Evolutionary conservation across 305 asterid genomes (phyloP).

Genomic region (Fraxinus velutina): DNA sequence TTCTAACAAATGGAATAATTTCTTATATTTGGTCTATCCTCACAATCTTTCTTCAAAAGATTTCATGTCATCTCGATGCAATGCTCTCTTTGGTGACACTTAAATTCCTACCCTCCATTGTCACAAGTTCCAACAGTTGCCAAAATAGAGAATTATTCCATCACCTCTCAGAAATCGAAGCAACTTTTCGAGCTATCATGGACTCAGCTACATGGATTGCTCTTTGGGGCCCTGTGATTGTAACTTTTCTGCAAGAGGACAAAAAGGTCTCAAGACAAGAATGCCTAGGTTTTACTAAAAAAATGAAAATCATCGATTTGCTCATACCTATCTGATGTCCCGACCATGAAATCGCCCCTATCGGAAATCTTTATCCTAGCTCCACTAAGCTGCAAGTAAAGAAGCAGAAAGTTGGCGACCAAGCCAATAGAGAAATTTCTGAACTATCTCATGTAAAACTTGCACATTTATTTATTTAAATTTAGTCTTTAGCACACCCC

Average conservation of each 20-base stretch:
- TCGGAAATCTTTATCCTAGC: conserved; percentile 92
- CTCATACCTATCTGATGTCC: conserved; percentile 80
- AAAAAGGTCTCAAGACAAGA: not conserved
- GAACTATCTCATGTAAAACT: not conserved
- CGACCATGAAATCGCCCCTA: conserved; percentile 90
- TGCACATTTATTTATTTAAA: not conserved
- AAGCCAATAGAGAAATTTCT: not conserved
- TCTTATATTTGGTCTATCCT: not conserved
- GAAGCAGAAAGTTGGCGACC: not conserved
- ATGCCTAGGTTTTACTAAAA: not conserved
- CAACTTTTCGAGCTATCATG: conserved; percentile 68
- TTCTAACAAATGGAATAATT: not conserved
- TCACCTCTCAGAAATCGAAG: conserved; percentile 63
- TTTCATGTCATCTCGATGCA: conserved; percentile 14
- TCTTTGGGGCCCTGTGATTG: conserved; percentile 78
- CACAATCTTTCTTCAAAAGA: not conserved
- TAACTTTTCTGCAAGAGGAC: conserved; percentile 75
- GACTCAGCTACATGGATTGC: conserved; percentile 71
- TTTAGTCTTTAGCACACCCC: not conserved
- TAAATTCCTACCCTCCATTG: conserved; percentile 25
- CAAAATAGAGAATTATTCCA: conserved; percentile 20
- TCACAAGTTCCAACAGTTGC: conserved; percentile 25
- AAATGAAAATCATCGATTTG: not conserved
- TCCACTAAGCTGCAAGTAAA: conserved; percentile 67
- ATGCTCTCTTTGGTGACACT: conserved; percentile 24